phyloP scores from a whole-genome alignment of 2,329 filamentous ascomycete genomes.

The Aureobasidium vineae region DNA sequence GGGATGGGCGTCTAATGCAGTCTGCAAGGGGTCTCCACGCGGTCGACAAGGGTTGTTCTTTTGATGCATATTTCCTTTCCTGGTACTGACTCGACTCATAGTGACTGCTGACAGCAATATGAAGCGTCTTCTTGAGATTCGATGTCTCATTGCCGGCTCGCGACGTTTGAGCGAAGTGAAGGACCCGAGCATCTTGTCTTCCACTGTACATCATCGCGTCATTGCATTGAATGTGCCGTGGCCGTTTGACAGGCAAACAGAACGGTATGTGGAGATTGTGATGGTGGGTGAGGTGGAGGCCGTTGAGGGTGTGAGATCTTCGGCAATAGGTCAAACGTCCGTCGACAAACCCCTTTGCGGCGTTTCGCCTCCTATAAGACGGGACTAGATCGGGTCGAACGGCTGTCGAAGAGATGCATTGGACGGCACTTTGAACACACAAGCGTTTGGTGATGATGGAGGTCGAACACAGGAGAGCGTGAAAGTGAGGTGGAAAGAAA shows the following conservation, averaged over 20 bases:
- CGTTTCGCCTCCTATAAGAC: slow-evolving; percentile 12
- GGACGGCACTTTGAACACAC: too few species aligned
- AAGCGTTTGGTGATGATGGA: background rate
- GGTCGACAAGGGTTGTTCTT: background rate
- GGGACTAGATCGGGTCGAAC: slow-evolving; percentile 1
- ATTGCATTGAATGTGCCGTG: slow-evolving; percentile 11
- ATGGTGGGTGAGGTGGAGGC: slow-evolving; percentile 12
- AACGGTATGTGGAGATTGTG: slow-evolving; percentile 8
- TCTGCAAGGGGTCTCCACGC: slow-evolving; percentile 17
- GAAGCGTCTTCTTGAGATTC: background rate
- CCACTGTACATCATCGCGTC: background rate
- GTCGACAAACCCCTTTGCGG: background rate
- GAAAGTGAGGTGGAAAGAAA: background rate
- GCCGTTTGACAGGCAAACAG: slow-evolving; percentile 1
- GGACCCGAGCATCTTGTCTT: background rate
- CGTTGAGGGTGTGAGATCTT: slow-evolving; percentile 19
- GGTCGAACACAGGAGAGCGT: background rate
- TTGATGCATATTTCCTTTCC: background rate
- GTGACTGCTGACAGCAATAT: background rate
- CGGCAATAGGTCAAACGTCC: slow-evolving; percentile 21
- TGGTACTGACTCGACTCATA: background rate
- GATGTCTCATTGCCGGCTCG: background rate
- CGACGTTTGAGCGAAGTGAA: background rate
- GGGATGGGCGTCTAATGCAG: slow-evolving; percentile 18
- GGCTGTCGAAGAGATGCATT: background rate